Evolutionary conservation across 169 alveolate species (phyloP).

Genomic region (Cryptosporidium sp.): DNA sequence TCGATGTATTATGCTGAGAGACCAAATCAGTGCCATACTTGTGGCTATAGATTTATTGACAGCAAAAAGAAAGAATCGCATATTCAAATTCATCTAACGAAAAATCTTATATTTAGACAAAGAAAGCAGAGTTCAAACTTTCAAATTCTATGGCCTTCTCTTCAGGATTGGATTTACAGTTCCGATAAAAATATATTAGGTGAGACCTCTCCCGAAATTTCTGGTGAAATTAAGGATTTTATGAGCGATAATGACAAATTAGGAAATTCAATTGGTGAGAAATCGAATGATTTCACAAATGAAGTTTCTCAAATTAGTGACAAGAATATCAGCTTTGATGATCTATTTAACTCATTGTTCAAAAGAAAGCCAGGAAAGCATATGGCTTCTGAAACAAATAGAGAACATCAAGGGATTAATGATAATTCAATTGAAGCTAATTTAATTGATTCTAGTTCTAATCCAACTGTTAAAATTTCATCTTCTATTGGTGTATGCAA

Average conservation of each 20-base stretch:
- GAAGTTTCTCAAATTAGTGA: conserved; percentile 19
- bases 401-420: background rate
- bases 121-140: conserved; percentile 33
- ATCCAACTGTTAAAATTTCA: background rate
- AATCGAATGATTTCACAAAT: background rate
- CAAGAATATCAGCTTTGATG: conserved; percentile 7
- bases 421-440: background rate
- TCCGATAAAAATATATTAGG: conserved; percentile 7
- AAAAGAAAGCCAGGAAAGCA: background rate
- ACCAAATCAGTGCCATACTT: conserved; percentile 73
- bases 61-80: conserved; percentile 66
- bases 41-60: conserved; percentile 68
- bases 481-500: background rate
- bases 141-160: conserved; percentile 58
- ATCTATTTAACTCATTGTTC: conserved; percentile 21
- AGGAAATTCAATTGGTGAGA: background rate
- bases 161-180: conserved; percentile 61
- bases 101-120: conserved; percentile 71
- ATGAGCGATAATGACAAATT: conserved; percentile 20
- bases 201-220: background rate
- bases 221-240: conserved; percentile 14
- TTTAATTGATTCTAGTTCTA: background rate
- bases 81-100: conserved; percentile 62
- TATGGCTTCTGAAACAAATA: background rate
- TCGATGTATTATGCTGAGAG: conserved; percentile 58